phyloP scores from a whole-genome alignment of 345 rosid species.

The Cardiospermum halicacabum region DNA sequence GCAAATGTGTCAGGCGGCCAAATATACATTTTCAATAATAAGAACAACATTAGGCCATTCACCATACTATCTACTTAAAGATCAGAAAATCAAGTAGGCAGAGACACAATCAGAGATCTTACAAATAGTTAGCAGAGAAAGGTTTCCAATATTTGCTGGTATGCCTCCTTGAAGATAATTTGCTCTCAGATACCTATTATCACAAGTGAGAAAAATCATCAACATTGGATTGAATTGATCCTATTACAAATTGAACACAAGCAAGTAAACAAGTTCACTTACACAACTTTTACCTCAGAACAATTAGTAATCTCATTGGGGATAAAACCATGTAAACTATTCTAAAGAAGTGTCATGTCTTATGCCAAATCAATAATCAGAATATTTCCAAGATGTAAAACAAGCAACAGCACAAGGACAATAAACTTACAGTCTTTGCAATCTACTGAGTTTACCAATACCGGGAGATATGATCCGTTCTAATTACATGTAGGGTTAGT shows the following conservation, averaged over 20 bases:
- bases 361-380: neutral
- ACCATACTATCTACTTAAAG: too few species aligned
- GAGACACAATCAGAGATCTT: constrained; percentile 21
- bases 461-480: constrained; percentile 85
- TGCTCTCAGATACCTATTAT: constrained; percentile 72
- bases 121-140: constrained; percentile 75
- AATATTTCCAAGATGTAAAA: too few species aligned
- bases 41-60: neutral
- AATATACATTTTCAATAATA: constrained; percentile 10
- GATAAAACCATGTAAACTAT: constrained; percentile 77
- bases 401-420: neutral
- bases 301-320: constrained; percentile 79
- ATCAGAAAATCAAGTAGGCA: too few species aligned
- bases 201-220: neutral
- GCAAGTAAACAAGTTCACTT: constrained; percentile 30
- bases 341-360: constrained; percentile 83
- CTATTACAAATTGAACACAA: too few species aligned
- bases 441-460: constrained; percentile 70
- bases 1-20: constrained; percentile 63
- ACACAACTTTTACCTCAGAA: constrained; percentile 84
- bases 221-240: neutral
- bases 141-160: constrained; percentile 78
- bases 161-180: constrained; percentile 92
- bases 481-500: constrained; percentile 81
- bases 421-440: constrained; percentile 84